Percentiles rank a stretch among this genome's conserved stretches.
phyloP scores from a whole-genome alignment of 176 grass and related monocot genomes.

The Puya raimondii region DNA sequence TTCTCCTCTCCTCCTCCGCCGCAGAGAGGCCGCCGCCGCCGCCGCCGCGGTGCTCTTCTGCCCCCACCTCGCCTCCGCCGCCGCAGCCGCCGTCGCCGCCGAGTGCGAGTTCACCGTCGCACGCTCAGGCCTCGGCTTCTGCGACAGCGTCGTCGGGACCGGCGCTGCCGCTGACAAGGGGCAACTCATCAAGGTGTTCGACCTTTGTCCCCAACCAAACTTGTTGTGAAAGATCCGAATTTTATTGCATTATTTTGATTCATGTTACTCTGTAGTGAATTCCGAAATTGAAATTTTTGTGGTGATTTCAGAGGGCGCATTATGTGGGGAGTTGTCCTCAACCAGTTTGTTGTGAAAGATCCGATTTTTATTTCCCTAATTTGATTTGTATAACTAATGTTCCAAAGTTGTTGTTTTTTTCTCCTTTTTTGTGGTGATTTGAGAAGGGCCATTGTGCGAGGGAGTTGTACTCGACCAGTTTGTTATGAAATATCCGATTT shows the following conservation, averaged over 20 bases:
- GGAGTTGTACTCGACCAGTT: too few relatives aligned
- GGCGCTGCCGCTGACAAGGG: conserved; percentile 46
- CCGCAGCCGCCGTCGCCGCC: background rate
- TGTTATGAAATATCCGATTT: too few relatives aligned
- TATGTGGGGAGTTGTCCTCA: too few relatives aligned
- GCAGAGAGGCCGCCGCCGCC: conserved; percentile 32
- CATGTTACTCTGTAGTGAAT: too few relatives aligned
- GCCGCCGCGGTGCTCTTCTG: conserved; percentile 25
- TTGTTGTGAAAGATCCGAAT: too few relatives aligned
- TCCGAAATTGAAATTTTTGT: background rate
- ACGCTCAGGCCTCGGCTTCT: conserved; percentile 65
- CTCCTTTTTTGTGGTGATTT: too few relatives aligned
- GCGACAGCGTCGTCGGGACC: conserved; percentile 56
- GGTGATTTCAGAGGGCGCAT: too few relatives aligned
- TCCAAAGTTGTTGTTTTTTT: background rate
- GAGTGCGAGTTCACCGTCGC: conserved; percentile 48
- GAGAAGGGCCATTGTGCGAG: background rate
- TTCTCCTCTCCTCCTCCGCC: background rate
- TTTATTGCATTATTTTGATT: too few relatives aligned
- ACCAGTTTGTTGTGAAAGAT: too few relatives aligned
- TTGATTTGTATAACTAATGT: too few relatives aligned
- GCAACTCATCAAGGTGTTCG: conserved; percentile 62
- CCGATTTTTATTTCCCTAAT: too few relatives aligned
- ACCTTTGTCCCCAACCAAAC: background rate
- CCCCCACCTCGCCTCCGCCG: conserved; percentile 13